Conservation (phyloP, 106 monocot genomes). For the Acorus gramineus region DNA sequence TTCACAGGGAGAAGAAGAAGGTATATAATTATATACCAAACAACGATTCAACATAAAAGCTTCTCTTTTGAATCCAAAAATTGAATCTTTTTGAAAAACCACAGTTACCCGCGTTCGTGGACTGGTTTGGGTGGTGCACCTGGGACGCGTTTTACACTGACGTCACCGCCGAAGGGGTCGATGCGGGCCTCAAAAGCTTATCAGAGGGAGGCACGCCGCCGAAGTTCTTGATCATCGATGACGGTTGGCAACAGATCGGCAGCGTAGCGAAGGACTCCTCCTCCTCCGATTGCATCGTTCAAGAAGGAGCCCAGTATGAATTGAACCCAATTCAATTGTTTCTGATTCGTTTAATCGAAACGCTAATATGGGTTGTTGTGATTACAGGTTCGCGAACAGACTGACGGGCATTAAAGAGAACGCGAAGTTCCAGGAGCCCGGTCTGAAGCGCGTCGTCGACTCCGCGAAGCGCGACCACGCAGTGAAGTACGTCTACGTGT, state of each 20-base stretch:
- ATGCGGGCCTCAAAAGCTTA: conserved; percentile 50
- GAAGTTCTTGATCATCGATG: conserved; percentile 67
- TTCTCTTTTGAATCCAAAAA: no score
- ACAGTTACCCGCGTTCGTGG: conserved; percentile 54
- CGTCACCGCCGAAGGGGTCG: conserved; percentile 78
- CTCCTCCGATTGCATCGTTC: conserved; percentile 19
- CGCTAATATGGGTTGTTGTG: background rate
- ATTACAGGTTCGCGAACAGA: conserved; percentile 25
- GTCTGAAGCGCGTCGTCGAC: conserved; percentile 45
- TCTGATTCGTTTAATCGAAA: background rate
- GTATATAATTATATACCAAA: conserved; percentile 7
- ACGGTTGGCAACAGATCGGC: conserved; percentile 84
- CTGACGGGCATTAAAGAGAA: conserved; percentile 64
- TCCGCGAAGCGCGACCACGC: conserved; percentile 38
- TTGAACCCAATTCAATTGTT: background rate
- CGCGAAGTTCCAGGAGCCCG: conserved; percentile 49
- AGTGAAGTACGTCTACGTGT: conserved; percentile 54
- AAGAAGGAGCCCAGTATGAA: conserved; percentile 74
- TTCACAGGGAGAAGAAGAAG: conserved; percentile 70
- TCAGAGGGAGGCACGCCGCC: conserved; percentile 70
- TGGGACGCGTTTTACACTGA: conserved; percentile 94
- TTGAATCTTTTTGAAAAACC: background rate
- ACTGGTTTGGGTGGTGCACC: conserved; percentile 93
- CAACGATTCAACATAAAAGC: no score
- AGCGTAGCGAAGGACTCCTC: conserved; percentile 29